These are phyloP conservation scores for Hygrophoropsis aurantiaca DNA, from an alignment of 768 basidiomycete species.

Conservation along the genomic window DNA sequence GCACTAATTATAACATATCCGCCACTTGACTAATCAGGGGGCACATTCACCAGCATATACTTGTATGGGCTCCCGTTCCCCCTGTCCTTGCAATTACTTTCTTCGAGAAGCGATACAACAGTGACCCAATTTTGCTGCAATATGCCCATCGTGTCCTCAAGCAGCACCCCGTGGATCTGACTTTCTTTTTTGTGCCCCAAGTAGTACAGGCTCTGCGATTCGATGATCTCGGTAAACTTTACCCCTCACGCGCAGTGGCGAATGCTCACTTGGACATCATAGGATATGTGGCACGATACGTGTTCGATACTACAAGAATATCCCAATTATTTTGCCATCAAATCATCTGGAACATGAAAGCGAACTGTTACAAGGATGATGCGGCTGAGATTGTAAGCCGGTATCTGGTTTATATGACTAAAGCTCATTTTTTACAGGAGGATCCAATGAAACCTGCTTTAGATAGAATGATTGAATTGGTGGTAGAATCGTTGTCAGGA, in stretches of 20 bases:
- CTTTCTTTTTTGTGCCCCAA: conserved; percentile 99
- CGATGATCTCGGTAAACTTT: conserved; percentile 73
- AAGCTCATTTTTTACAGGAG: conserved; percentile 49
- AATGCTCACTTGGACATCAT: not conserved
- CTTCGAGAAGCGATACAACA: conserved; percentile 83
- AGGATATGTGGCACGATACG: conserved; percentile 95
- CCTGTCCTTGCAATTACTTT: conserved; percentile 79
- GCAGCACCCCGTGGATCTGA: conserved; percentile 90
- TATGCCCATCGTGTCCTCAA: conserved; percentile 95
- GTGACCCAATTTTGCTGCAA: conserved; percentile 85
- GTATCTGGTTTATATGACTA: too few relatives aligned
- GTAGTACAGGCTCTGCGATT: conserved; percentile 94
- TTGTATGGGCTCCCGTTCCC: conserved; percentile 87
- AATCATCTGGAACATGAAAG: conserved; percentile 99
- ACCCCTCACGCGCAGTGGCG: not conserved
- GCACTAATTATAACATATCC: not conserved
- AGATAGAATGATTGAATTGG: conserved; percentile 78
- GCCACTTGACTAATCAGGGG: not conserved
- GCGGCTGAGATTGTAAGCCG: conserved; percentile 76
- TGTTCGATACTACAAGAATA: conserved; percentile 95
- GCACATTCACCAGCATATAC: conserved; percentile 58
- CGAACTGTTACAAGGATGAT: conserved; percentile 95
- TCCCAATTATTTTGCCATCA: conserved; percentile 99
- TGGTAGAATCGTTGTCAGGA: conserved; percentile 85
- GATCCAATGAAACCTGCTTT: conserved; percentile 96